Conservation (phyloP, 768 basidiomycete genomes). For the Boletus speciosus region DNA sequence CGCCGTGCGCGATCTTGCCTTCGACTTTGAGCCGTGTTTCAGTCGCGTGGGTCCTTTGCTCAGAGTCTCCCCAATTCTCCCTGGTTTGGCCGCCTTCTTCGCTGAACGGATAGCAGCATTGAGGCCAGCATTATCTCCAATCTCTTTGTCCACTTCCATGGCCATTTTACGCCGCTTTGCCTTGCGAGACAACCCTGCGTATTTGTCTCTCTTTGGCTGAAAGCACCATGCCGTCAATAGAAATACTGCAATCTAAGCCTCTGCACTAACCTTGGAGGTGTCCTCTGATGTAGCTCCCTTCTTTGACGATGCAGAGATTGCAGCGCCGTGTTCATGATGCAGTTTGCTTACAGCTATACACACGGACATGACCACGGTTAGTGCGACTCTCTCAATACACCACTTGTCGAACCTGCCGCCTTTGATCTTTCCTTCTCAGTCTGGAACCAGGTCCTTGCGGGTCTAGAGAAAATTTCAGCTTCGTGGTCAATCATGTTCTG, state of each 20-base stretch:
- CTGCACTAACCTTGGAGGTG: conserved; percentile 39
- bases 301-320: conserved; percentile 36
- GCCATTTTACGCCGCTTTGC: conserved; percentile 87
- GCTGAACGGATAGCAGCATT: conserved; percentile 81
- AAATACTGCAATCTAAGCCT: background rate
- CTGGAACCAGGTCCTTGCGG: conserved; percentile 99
- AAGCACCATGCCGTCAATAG: conserved; percentile 4
- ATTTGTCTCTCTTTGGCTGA: conserved; percentile 74
- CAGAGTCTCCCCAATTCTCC: conserved; percentile 67
- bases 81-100: conserved; percentile 72
- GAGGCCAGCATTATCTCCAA: conserved; percentile 50
- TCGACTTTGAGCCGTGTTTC: conserved; percentile 33
- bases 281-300: conserved; percentile 31
- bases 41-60: conserved; percentile 32
- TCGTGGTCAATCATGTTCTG: conserved; percentile 94
- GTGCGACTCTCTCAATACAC: background rate
- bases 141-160: conserved; percentile 71
- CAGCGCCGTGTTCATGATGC: conserved; percentile 61
- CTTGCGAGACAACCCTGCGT: conserved; percentile 80
- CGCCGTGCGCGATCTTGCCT: conserved; percentile 29
- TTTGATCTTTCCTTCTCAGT: conserved; percentile 75
- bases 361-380: background rate
- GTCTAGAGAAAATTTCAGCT: conserved; percentile 87
- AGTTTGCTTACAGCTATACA: conserved; percentile 68
- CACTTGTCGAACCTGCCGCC: conserved; percentile 58